Evolutionary conservation across 1,139 yeast genomes (phyloP).

Genomic region (Kodamaea suecica): DNA sequence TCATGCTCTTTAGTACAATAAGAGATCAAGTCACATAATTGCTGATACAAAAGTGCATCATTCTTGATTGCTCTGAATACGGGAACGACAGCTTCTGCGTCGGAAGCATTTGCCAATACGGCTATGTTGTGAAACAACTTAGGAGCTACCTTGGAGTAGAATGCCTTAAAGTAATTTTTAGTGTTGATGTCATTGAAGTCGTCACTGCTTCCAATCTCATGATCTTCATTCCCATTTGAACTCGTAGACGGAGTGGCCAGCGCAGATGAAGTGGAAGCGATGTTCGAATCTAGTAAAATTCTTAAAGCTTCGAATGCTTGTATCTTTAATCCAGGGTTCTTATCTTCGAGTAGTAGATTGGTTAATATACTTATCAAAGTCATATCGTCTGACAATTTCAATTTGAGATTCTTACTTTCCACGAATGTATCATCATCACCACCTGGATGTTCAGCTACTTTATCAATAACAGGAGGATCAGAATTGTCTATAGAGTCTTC

Average conservation of each 20-base stretch:
- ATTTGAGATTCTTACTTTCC: slow-evolving; percentile 23
- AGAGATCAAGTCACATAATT: slow-evolving; percentile 64
- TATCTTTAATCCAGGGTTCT: slow-evolving; percentile 68
- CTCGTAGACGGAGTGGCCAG: slow-evolving; percentile 10
- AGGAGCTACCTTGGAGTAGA: slow-evolving; percentile 63
- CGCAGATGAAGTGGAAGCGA: slow-evolving; percentile 20
- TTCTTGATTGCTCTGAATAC: slow-evolving; percentile 12
- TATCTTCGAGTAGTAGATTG: slow-evolving; percentile 59
- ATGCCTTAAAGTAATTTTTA: slow-evolving; percentile 53
- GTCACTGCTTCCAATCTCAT: slow-evolving; percentile 12
- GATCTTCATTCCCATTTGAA: slow-evolving; percentile 11
- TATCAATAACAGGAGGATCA: slow-evolving; percentile 25
- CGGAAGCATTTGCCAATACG: slow-evolving; percentile 19
- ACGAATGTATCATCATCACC: slow-evolving; percentile 18
- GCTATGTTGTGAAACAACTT: slow-evolving; percentile 53
- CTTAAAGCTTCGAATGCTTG: slow-evolving; percentile 85
- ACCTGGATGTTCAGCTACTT: slow-evolving; percentile 3
- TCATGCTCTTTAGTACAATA: slow-evolving; percentile 68
- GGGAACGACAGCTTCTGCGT: slow-evolving; percentile 7
- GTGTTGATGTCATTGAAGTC: slow-evolving; percentile 43
- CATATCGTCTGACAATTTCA: slow-evolving; percentile 54
- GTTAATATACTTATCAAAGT: slow-evolving; percentile 59
- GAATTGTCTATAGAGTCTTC: slow-evolving; percentile 37
- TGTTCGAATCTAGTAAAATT: slow-evolving; percentile 62
- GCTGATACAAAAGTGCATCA: slow-evolving; percentile 52